Base-by-base conservation (phyloP, 179 eudicot species). In the Silene noctiflora region DNA sequence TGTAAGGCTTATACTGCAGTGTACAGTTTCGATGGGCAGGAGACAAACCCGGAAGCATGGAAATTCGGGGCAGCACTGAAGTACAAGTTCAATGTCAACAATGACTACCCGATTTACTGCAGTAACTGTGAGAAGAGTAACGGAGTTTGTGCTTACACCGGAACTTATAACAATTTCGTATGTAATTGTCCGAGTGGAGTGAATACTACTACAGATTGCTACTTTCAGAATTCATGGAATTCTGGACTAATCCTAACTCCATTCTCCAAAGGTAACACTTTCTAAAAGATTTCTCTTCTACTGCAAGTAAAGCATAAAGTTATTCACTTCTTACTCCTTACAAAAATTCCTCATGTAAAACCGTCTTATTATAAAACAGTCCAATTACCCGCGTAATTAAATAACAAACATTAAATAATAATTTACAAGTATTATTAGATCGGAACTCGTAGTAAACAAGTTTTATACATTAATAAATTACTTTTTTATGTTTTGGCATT, bases 161-260 rank as follows among this genome's bases (percentile, higher is more conserved):
- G 86, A 29, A 72, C 73, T 2, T 81, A 85, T 56, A 78, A 84
- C 77, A 62, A 80, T 2, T 94, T 92, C 78, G 75, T 84, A 4
- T 94, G 98, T 67, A 90, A 88, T 56, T 94, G 98, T 73, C 91
- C 89, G 0, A 80, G 78, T 82, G 97, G 96, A 17, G 46, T 86
- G 19, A 94, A 90, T 27, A 87, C 94, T 13, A 77, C 90, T 11
- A 82, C 88, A 0, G 88, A 88, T 80, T 94, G 98, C 62, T 90
- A 78, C 83, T 87, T 79, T 69, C 87, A 82, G 64, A 55, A 66
- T 21, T n/a, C 84, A 42, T 94, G 97, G 98, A 91, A 76, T 76
- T 71, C 53, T 25, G 88, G 85, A 46, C 79, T 75, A 11, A 75
- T 67, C 59, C 70, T 76, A 29, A 25, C 85, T n/a, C 90, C 91